Evolutionary conservation across 805 yeast species (phyloP).

Genomic region (Yamadazyma philogaea): DNA sequence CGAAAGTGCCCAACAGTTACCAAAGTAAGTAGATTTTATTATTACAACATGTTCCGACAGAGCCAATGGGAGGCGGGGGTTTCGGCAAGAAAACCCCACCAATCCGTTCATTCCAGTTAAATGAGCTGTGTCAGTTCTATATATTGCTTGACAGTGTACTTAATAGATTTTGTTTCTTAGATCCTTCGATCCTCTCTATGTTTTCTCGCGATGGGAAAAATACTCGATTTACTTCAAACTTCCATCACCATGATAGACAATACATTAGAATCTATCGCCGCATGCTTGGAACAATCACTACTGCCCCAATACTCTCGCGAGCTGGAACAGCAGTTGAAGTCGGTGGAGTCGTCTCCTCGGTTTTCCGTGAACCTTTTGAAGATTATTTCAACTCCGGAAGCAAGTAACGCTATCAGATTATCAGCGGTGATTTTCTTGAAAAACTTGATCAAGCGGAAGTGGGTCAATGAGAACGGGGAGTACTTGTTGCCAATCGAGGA

Average conservation of each 20-base stretch:
- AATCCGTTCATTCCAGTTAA: no score
- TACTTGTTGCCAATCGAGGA: slow-evolving; percentile 62
- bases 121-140: no score
- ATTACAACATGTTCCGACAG: no score
- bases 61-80: no score
- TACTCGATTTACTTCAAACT: neutral
- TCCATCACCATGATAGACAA: slow-evolving; percentile 27
- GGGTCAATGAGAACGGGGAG: slow-evolving; percentile 89
- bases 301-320: slow-evolving; percentile 59
- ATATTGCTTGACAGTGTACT: slow-evolving; percentile 3
- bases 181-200: neutral
- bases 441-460: slow-evolving; percentile 75
- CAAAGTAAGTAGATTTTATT: slow-evolving; percentile 15
- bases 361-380: slow-evolving; percentile 75
- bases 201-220: neutral
- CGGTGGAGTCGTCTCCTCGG: slow-evolving; percentile 64
- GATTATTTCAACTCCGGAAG: slow-evolving; percentile 62
- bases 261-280: slow-evolving; percentile 49
- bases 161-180: slow-evolving; percentile 8
- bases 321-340: slow-evolving; percentile 63
- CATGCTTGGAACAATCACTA: slow-evolving; percentile 60
- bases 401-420: slow-evolving; percentile 58
- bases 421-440: slow-evolving; percentile 92
- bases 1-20: slow-evolving; percentile 30
- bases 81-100: no score